Base-by-base conservation (phyloP, 1,284 basidiomycete species). In the Mycena sp. region DNA sequence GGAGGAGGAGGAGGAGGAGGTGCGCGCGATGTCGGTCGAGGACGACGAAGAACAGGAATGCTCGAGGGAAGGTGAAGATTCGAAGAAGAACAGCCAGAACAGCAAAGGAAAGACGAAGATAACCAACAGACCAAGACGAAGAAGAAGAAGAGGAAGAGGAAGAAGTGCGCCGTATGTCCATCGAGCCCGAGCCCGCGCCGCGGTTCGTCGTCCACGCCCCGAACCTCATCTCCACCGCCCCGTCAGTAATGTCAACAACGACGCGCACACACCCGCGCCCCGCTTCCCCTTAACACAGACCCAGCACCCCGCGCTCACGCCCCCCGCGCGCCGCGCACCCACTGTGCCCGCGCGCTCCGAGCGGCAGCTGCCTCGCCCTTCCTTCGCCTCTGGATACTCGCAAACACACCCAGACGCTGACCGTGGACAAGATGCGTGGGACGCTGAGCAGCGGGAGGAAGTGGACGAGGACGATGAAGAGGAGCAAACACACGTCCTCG, bases 391-490 rank as follows among this genome's bases (percentile, higher is more conserved):
- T 25, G 29, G 30, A 52, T n/a, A n/a, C n/a, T n/a, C n/a, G n/a
- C n/a, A 32, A 16, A 7, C 29, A 23, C n/a, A n/a, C n/a, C n/a
- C n/a, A n/a, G n/a, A 81, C 83, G 43, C 73, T 80, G 30, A 83
- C 79, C 16, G 68, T 87, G 6, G 80, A 96, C 66, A 91, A 93
- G 77, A 91, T 96, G n/a, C n/a, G n/a, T n/a, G n/a, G n/a, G n/a
- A n/a, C n/a, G 45, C n/a, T 2, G 17, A 10, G 23, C 28, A 29
- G 32, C 21, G 10, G 16, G 62, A 69, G 2, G 65, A 68, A 11
- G 61, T 67, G 55, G 58, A 57, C 10, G 40, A n/a, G 35, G 45
- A 54, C 2, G 56, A 52, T 35, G 51, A 62, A n/a, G 56, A 62
- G 41, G 43, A n/a, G n/a, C n/a, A n/a, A n/a, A n/a, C n/a, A n/a